phyloP scores from a whole-genome alignment of 495 filamentous ascomycete genomes.

The Penicillium cataractarum region DNA sequence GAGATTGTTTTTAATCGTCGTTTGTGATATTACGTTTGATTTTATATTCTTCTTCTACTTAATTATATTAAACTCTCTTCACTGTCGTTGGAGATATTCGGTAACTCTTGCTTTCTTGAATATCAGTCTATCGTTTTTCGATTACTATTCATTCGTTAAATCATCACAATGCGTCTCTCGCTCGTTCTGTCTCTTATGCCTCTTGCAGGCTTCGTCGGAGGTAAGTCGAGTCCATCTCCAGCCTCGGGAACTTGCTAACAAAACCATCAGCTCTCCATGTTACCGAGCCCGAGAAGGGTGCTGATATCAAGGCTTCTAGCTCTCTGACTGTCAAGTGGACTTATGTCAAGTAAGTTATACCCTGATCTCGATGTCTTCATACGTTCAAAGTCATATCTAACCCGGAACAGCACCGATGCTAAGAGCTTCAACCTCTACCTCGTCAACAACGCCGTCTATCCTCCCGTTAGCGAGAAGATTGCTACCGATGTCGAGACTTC shows the following conservation, averaged over 20 bases:
- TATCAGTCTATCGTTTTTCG: neutral
- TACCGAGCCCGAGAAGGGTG: conserved; percentile 38
- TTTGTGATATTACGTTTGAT: neutral
- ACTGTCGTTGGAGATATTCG: neutral
- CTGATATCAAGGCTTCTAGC: conserved; percentile 29
- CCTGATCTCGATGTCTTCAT: neutral
- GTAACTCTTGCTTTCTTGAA: neutral
- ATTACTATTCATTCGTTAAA: neutral
- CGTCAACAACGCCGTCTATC: conserved; percentile 45
- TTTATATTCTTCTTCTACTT: conserved; percentile 10
- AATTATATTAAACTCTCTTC: conserved; percentile 3
- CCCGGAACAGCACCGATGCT: conserved; percentile 35
- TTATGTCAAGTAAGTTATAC: conserved; percentile 35
- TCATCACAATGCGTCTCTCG: conserved; percentile 30
- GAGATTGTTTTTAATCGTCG: neutral
- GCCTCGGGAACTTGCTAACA: neutral
- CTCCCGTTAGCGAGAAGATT: conserved; percentile 49
- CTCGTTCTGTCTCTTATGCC: conserved; percentile 27
- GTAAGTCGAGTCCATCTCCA: conserved; percentile 11
- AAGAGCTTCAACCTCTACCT: conserved; percentile 41
- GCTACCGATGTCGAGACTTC: conserved; percentile 41
- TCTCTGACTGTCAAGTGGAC: conserved; percentile 43
- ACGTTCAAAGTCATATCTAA: conserved; percentile 4
- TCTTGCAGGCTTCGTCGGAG: conserved; percentile 30
- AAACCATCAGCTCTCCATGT: conserved; percentile 33